Base-by-base conservation (phyloP, 108 stramenopile genomes). In the Nannochloropsis gaditana region DNA sequence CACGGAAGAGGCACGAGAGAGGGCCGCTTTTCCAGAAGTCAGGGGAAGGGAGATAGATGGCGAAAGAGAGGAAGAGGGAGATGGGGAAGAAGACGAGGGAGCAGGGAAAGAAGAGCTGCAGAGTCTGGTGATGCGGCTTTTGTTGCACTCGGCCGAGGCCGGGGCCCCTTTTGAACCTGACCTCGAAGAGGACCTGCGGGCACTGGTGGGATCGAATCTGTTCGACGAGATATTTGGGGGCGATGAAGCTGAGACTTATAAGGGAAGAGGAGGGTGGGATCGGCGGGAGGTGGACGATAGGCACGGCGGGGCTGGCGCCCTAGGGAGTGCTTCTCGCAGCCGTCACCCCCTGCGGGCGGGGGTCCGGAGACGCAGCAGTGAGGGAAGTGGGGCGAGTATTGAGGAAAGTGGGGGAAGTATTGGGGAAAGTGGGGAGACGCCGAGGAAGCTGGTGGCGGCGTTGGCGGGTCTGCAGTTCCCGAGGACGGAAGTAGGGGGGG, bases 71-170 rank as follows among this genome's bases (percentile, higher is more conserved):
- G 59, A 8, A 2, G 59, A 73, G 47, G 47, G 15, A 15, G 47
- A 50, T 15, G 59, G n/a, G 59, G 59, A 73, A n/a, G 15, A 73
- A 15, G 59, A 73, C 19, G 59, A 73, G n/a, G 59, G 59, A 3
- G 59, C 59, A 73, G 59, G 59, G 19, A 73, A 73, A n/a, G 59
- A 73, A 73, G 59, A 73, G 59, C n/a, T 73, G 59, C 59, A 73
- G n/a, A 73, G 59, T n/a, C 2, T 73, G 59, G 59, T 73, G 59
- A 73, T 73, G 59, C 59, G 59, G 15, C 59, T 73, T 3, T 73
- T 73, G 59, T 73, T 73, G 59, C 59, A 73, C 3, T 73, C 59
- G n/a, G 59, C 59, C 5, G 59, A 73, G 59, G 59, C 59, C 15
- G 59, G 59, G 59, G 59, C 59, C 15, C 59, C 6, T 4, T 8